Conservation (phyloP, 2,329 filamentous ascomycete species). For the Trichoderma atroviride region DNA sequence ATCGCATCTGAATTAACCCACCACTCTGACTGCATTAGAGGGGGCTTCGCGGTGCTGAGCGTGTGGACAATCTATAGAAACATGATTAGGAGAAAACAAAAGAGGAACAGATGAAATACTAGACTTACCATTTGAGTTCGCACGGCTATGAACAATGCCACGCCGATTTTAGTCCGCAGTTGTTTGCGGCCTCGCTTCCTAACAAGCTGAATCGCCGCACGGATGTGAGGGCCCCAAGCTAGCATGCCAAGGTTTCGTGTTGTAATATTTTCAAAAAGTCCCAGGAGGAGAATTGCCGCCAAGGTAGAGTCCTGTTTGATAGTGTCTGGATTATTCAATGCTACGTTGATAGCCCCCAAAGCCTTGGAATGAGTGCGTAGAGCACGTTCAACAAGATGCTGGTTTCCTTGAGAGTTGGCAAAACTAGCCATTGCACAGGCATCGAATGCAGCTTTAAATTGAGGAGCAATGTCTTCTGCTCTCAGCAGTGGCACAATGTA, state of each 20-base stretch:
- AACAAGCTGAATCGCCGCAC: constrained; percentile 64
- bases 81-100: background rate
- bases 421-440: constrained; percentile 62
- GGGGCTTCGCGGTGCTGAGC: constrained; percentile 55
- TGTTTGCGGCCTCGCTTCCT: constrained; percentile 60
- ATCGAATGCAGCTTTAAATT: constrained; percentile 59
- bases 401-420: constrained; percentile 47
- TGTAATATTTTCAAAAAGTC: constrained; percentile 63
- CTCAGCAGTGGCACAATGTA: constrained; percentile 60
- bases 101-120: background rate
- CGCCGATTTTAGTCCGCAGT: constrained; percentile 54
- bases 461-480: constrained; percentile 46
- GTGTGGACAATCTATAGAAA: constrained; percentile 56
- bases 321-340: constrained; percentile 53
- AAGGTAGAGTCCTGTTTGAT: constrained; percentile 60
- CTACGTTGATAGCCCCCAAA: constrained; percentile 54
- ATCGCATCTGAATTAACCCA: constrained; percentile 57
- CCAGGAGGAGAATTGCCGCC: constrained; percentile 61
- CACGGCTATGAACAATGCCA: constrained; percentile 61
- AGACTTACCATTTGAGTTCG: constrained; percentile 60
- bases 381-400: constrained; percentile 45
- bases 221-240: constrained; percentile 66
- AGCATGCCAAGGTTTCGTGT: constrained; percentile 56
- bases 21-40: constrained; percentile 59
- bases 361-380: constrained; percentile 59